Percentiles rank a stretch among this genome's conserved stretches.
Conservation (phyloP, 352 stramenopile genomes). For the Phytopythium mirpurense region DNA sequence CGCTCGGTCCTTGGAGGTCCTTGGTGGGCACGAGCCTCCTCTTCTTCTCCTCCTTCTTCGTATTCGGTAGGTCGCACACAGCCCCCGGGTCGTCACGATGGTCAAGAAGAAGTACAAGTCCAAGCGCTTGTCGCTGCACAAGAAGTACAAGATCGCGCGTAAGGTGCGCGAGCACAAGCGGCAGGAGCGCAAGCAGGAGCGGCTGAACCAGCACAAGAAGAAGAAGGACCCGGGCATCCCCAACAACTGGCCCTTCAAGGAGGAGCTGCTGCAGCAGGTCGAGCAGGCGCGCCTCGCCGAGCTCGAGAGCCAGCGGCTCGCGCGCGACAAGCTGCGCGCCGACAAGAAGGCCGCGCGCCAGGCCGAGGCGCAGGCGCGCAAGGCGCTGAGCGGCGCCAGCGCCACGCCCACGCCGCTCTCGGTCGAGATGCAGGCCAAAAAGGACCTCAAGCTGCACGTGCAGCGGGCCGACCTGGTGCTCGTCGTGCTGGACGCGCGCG, state of each 20-base stretch:
- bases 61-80: no score
- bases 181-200: slow-evolving; percentile 92
- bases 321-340: slow-evolving; percentile 52
- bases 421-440: slow-evolving; percentile 73
- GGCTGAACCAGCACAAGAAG: slow-evolving; percentile 87
- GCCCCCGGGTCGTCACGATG: slow-evolving; percentile 85
- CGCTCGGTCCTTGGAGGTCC: no score
- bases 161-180: slow-evolving; percentile 93
- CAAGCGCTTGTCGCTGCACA: slow-evolving; percentile 95
- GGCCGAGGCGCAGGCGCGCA: slow-evolving; percentile 19
- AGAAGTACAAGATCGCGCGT: slow-evolving; percentile 98
- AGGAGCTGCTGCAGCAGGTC: slow-evolving; percentile 88
- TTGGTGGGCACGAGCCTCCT: no score
- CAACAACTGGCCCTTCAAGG: slow-evolving; percentile 98
- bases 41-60: no score
- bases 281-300: slow-evolving; percentile 76
- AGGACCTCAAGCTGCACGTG: slow-evolving; percentile 76
- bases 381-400: slow-evolving; percentile 18
- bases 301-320: slow-evolving; percentile 52
- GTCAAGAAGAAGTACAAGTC: slow-evolving; percentile 99
- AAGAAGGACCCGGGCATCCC: slow-evolving; percentile 97
- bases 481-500: slow-evolving; percentile 96
- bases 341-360: slow-evolving; percentile 71
- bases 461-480: slow-evolving; percentile 58
- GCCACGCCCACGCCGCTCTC: slow-evolving; percentile 46